Conservation (phyloP, 345 rosid genomes). For the Hypericum androsaemum region DNA sequence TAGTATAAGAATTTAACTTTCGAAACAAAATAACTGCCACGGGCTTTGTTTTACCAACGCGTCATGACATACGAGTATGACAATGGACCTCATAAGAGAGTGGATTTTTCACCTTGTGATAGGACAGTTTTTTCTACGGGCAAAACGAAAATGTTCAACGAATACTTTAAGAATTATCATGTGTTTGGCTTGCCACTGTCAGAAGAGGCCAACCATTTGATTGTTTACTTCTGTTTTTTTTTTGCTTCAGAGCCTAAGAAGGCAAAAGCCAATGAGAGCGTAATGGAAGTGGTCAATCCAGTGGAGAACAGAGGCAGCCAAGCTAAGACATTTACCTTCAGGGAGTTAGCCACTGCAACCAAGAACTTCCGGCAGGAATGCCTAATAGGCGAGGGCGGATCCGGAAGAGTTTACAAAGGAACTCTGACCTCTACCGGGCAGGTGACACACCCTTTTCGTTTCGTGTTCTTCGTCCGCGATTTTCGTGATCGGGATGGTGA, state of each 20-base stretch:
- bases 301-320: conserved; percentile 3
- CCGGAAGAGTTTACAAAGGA: conserved; percentile 27
- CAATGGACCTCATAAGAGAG: no score
- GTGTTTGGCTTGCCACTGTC: no score
- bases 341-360: conserved; percentile 26
- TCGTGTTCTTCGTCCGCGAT: neutral
- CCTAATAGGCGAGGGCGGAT: conserved; percentile 26
- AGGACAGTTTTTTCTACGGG: no score
- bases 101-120: no score
- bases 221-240: neutral
- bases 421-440: conserved; percentile 20
- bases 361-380: conserved; percentile 28
- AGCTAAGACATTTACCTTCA: conserved; percentile 21
- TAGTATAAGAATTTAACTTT: no score
- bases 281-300: neutral
- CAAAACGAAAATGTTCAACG: no score
- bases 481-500: neutral
- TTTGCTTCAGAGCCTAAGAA: conserved; percentile 1
- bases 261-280: neutral
- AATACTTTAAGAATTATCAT: no score
- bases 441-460: conserved; percentile 8
- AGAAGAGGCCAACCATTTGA: neutral
- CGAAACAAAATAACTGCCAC: no score
- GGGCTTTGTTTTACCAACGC: no score
- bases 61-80: no score